phyloP scores from a whole-genome alignment of 805 yeast genomes.

The Sugiyamaella qingdaonensis region DNA sequence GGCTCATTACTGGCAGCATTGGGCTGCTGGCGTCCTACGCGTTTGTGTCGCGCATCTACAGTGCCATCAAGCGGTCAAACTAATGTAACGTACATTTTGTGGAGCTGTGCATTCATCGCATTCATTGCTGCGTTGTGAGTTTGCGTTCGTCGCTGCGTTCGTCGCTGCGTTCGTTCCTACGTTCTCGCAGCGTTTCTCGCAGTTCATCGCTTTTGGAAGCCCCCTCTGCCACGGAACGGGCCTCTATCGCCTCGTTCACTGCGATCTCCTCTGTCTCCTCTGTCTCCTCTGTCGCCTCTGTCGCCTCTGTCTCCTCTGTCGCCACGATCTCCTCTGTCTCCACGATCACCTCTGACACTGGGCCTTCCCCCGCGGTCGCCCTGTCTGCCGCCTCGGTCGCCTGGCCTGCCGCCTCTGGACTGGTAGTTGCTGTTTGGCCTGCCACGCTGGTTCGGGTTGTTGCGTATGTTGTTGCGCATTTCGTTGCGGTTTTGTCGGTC shows the following conservation, averaged over 20 bases:
- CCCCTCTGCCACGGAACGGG: neutral
- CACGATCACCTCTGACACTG: slow-evolving; percentile 13
- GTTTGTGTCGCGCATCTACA: slow-evolving; percentile 60
- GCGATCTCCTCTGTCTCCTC: slow-evolving; percentile 4
- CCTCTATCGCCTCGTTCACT: neutral
- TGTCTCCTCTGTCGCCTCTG: slow-evolving; percentile 1
- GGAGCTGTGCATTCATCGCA: too few relatives aligned
- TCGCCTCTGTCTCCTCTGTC: neutral
- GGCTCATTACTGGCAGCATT: slow-evolving; percentile 70
- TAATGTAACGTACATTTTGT: neutral
- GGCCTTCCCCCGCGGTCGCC: slow-evolving; percentile 19
- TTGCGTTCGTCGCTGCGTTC: too few relatives aligned
- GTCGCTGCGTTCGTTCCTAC: too few relatives aligned
- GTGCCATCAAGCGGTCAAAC: slow-evolving; percentile 43
- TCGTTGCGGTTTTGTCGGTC: slow-evolving; percentile 37
- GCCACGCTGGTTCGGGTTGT: slow-evolving; percentile 16
- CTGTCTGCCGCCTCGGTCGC: slow-evolving; percentile 6
- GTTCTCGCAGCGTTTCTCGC: too few relatives aligned
- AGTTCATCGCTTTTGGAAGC: neutral
- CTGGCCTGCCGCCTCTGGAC: slow-evolving; percentile 13
- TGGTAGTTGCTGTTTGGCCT: slow-evolving; percentile 10
- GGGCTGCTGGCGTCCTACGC: slow-evolving; percentile 63
- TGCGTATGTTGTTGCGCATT: slow-evolving; percentile 24
- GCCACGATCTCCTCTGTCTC: slow-evolving; percentile 1
- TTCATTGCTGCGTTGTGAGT: too few relatives aligned